These are phyloP conservation scores for Euphorbia pulcherrima DNA, from an alignment of 345 rosid genomes.

Conservation along the genomic window DNA sequence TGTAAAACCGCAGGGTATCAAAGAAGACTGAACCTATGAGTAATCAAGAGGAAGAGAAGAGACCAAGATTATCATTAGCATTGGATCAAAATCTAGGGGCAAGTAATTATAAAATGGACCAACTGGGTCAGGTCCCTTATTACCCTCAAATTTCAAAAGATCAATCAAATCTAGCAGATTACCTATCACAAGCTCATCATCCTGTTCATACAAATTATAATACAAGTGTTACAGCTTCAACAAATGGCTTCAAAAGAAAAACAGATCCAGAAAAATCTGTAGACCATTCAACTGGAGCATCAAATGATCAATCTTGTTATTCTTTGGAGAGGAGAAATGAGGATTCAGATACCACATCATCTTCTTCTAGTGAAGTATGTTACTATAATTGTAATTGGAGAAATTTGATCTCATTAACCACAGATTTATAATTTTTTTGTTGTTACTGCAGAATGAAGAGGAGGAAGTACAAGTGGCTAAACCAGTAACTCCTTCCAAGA, in stretches of 20 bases:
- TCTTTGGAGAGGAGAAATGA: constrained; percentile 27
- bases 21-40: not conserved
- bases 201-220: constrained; percentile 19
- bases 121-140: no score
- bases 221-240: not conserved
- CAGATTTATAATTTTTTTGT: not conserved
- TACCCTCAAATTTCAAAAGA: no score
- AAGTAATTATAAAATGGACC: no score
- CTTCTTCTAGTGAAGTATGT: constrained; percentile 37
- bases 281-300: constrained; percentile 42
- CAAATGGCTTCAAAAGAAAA: constrained; percentile 8
- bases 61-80: not conserved
- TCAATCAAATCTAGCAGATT: constrained; percentile 54
- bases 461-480: constrained; percentile 29
- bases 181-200: constrained; percentile 48
- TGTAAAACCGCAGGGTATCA: not conserved
- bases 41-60: not conserved
- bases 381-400: not conserved
- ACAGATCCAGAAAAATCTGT: constrained; percentile 1
- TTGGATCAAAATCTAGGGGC: not conserved
- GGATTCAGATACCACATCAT: constrained; percentile 24
- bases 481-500: constrained; percentile 28
- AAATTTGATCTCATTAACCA: not conserved
- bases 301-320: constrained; percentile 29
- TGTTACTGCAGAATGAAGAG: constrained; percentile 40